Conservation (phyloP, 768 basidiomycete species). For the Pulveroboletus sp. region DNA sequence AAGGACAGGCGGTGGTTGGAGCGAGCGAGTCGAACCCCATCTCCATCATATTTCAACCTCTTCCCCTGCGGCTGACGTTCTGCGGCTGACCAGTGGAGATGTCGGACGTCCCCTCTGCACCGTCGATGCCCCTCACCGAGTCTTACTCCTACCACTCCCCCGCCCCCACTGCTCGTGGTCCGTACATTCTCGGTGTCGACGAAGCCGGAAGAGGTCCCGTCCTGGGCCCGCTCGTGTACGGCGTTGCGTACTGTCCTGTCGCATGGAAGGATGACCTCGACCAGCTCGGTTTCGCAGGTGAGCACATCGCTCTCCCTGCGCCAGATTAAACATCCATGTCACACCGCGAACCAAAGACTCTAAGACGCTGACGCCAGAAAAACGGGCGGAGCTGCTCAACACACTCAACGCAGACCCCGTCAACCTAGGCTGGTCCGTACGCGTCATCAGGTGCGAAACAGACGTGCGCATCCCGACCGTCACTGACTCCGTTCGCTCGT, state of each 20-base stretch:
- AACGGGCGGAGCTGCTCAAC: conserved; percentile 57
- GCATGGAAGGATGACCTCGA: conserved; percentile 72
- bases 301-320: conserved; percentile 9
- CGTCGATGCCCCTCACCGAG: conserved; percentile 51
- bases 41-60: conserved; percentile 2
- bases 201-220: conserved; percentile 97
- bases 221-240: conserved; percentile 93
- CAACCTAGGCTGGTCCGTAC: conserved; percentile 78
- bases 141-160: conserved; percentile 80
- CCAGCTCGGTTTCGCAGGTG: conserved; percentile 87
- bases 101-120: conserved; percentile 48
- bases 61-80: conserved; percentile 4
- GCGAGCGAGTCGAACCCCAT: background rate
- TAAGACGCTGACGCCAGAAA: conserved; percentile 76
- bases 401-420: conserved; percentile 64
- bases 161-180: conserved; percentile 61
- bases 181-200: conserved; percentile 97
- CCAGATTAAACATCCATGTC: background rate
- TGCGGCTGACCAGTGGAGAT: conserved; percentile 8
- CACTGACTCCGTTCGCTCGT: conserved; percentile 2
- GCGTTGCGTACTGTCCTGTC: conserved; percentile 86
- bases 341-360: conserved; percentile 61
- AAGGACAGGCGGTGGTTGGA: background rate
- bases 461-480: background rate
- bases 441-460: conserved; percentile 56